These are phyloP conservation scores for Datisca glomerata DNA, from an alignment of 306 rosid species.

Conservation along the genomic window DNA sequence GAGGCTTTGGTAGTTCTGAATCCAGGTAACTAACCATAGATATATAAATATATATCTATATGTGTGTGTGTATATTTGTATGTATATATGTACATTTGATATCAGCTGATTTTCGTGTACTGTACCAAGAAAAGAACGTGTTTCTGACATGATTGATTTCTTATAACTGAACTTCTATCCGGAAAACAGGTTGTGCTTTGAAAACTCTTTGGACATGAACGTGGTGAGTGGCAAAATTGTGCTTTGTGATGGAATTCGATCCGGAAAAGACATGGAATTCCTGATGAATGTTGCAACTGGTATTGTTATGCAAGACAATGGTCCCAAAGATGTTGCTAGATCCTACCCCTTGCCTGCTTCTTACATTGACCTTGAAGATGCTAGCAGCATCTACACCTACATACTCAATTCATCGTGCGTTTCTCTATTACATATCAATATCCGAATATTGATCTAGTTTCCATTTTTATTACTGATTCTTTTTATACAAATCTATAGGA, in stretches of 20 bases:
- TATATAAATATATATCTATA: no score
- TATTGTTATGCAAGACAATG: background rate
- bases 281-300: slow-evolving; percentile 18
- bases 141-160: background rate
- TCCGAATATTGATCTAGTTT: no score
- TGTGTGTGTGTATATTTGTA: no score
- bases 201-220: slow-evolving; percentile 9
- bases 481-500: background rate
- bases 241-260: slow-evolving; percentile 6
- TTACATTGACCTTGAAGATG: background rate
- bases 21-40: slow-evolving; percentile 37
- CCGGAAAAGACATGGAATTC: accelerated
- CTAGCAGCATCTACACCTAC: slow-evolving; percentile 7
- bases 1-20: background rate
- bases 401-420: background rate
- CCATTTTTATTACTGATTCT: background rate
- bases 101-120: slow-evolving; percentile 11
- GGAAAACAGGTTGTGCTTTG: slow-evolving; percentile 5
- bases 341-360: slow-evolving; percentile 16
- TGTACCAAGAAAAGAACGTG: slow-evolving; percentile 27
- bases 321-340: accelerated
- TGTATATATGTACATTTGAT: background rate
- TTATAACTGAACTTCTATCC: background rate
- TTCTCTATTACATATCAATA: no score
- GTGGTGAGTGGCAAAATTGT: slow-evolving; percentile 33